These are phyloP conservation scores for Candida anglica DNA, from an alignment of 805 yeast species.

Conservation along the genomic window DNA sequence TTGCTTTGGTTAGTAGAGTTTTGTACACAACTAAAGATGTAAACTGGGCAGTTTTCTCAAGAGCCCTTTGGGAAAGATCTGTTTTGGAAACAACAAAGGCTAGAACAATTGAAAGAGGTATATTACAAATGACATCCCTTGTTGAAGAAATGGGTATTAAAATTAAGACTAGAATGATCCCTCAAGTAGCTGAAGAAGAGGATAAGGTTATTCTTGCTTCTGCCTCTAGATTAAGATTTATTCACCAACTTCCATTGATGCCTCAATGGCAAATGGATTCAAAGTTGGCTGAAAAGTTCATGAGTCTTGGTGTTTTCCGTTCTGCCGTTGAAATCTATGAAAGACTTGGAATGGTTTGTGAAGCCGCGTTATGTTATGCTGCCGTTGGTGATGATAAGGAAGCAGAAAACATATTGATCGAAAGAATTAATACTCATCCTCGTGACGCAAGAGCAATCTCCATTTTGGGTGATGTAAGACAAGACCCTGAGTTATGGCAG, in stretches of 20 bases:
- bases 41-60: conserved; percentile 75
- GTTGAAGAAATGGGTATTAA: conserved; percentile 83
- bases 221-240: conserved; percentile 56
- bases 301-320: conserved; percentile 78
- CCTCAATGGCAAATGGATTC: conserved; percentile 87
- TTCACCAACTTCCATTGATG: conserved; percentile 70
- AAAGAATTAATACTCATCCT: conserved; percentile 54
- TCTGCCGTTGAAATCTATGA: conserved; percentile 89
- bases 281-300: conserved; percentile 76
- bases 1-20: conserved; percentile 71
- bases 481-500: conserved; percentile 73
- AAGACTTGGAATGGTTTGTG: conserved; percentile 69
- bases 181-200: conserved; percentile 37
- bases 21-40: conserved; percentile 49
- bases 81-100: conserved; percentile 74
- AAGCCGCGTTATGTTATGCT: conserved; percentile 87
- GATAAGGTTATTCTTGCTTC: conserved; percentile 30
- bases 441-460: conserved; percentile 80
- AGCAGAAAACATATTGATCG: conserved; percentile 58
- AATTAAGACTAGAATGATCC: conserved; percentile 50
- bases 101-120: conserved; percentile 89
- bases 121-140: conserved; percentile 85
- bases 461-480: conserved; percentile 79
- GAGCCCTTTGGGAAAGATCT: conserved; percentile 89
- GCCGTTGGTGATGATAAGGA: conserved; percentile 69